Evolutionary conservation across 2,329 filamentous ascomycete genomes (phyloP).

Genomic region (Cladosporium velox): DNA sequence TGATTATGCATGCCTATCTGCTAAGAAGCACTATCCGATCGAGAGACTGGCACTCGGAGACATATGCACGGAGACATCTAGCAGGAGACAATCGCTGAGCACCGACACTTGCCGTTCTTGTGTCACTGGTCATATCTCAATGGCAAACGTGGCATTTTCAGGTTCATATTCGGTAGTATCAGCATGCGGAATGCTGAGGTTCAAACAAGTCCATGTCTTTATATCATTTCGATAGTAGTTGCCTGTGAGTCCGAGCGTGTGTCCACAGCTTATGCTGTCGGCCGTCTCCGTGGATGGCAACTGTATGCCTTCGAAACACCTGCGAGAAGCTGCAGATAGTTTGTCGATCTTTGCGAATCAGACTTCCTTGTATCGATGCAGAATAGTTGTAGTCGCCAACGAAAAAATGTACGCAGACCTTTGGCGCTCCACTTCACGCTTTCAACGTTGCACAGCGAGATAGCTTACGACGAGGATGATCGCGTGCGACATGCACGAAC

Average conservation of each 20-base stretch:
- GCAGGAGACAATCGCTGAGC: too few species aligned
- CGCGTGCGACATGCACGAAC: not conserved
- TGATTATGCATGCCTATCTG: not conserved
- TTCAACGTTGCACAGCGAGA: not conserved
- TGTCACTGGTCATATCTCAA: not conserved
- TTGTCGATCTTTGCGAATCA: not conserved
- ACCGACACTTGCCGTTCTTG: not conserved
- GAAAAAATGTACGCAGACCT: not conserved
- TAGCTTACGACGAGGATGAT: not conserved
- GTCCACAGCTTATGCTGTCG: not conserved
- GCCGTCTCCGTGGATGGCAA: not conserved
- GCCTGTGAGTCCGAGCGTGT: too few species aligned
- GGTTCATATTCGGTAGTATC: not conserved
- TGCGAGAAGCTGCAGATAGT: not conserved
- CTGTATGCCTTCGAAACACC: not conserved
- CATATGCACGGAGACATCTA: not conserved
- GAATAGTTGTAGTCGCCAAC: not conserved
- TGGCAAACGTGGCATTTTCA: not conserved
- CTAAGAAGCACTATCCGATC: not conserved
- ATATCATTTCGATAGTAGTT: not conserved
- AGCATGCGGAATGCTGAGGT: not conserved
- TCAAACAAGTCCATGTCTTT: not conserved
- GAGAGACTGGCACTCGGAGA: not conserved
- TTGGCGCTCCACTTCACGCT: not conserved
- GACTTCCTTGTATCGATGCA: not conserved